Evolutionary conservation across 768 basidiomycete species (phyloP).

Genomic region (Lactarius tabidus): DNA sequence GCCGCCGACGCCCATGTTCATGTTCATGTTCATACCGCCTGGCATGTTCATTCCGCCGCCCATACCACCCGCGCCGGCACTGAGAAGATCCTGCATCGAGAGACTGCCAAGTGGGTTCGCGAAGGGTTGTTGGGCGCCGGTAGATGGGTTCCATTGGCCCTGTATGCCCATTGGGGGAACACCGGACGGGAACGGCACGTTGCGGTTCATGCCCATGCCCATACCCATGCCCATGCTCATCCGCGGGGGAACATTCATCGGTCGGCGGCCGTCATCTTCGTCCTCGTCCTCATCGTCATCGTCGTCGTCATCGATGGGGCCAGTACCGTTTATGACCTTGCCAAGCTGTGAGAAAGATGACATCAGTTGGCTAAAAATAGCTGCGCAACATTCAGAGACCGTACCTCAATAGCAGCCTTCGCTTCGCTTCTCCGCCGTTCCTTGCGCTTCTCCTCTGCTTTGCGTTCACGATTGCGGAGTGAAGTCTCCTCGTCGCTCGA

Average conservation of each 20-base stretch:
- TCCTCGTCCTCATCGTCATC: slow-evolving; percentile 28
- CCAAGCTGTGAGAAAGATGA: slow-evolving; percentile 53
- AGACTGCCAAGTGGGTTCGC: slow-evolving; percentile 29
- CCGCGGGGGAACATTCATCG: slow-evolving; percentile 27
- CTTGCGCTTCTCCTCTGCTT: slow-evolving; percentile 53
- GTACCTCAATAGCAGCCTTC: slow-evolving; percentile 85
- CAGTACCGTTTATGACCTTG: slow-evolving; percentile 80
- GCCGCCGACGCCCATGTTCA: slow-evolving; percentile 13
- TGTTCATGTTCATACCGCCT: slow-evolving; percentile 1
- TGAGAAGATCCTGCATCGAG: slow-evolving; percentile 53
- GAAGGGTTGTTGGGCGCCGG: slow-evolving; percentile 26
- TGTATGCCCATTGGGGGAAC: slow-evolving; percentile 24
- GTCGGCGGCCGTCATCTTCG: slow-evolving; percentile 31
- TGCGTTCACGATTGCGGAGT: slow-evolving; percentile 20
- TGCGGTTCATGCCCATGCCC: slow-evolving; percentile 30
- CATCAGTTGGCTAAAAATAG: background rate
- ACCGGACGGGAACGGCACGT: slow-evolving; percentile 24
- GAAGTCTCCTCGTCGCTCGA: slow-evolving; percentile 14
- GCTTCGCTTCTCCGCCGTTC: slow-evolving; percentile 79
- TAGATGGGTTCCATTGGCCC: slow-evolving; percentile 33
- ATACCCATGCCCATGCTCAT: slow-evolving; percentile 39
- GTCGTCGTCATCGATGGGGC: slow-evolving; percentile 48
- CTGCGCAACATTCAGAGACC: slow-evolving; percentile 26
- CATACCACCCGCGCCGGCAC: slow-evolving; percentile 3
- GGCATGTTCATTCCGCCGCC: background rate